phyloP scores from a whole-genome alignment of 768 basidiomycete genomes.

The Boletus rubroflammeus region DNA sequence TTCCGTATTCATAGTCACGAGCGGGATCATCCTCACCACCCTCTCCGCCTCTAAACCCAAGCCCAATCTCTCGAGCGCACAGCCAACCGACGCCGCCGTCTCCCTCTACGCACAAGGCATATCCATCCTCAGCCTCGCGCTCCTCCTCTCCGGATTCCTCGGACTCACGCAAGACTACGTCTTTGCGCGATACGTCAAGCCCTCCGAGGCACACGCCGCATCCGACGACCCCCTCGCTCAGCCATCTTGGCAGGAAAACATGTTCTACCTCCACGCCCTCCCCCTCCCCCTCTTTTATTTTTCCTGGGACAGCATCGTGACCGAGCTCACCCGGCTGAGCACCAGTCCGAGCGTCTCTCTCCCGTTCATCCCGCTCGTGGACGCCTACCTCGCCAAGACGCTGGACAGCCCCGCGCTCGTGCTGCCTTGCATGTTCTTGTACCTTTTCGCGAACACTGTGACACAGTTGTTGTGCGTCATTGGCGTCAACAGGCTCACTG shows the following conservation, averaged over 20 bases:
- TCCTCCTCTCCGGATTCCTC: conserved; percentile 76
- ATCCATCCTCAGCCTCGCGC: conserved; percentile 65
- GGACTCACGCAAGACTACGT: conserved; percentile 86
- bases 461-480: conserved; percentile 84
- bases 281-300: conserved; percentile 74
- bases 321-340: conserved; percentile 15
- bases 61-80: not conserved
- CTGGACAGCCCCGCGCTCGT: conserved; percentile 13
- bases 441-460: conserved; percentile 70
- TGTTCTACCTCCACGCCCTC: conserved; percentile 89
- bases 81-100: not conserved
- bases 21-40: conserved; percentile 78
- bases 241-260: conserved; percentile 76
- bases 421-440: conserved; percentile 58
- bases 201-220: conserved; percentile 21
- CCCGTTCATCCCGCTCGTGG: conserved; percentile 4
- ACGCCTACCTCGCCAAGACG: not conserved
- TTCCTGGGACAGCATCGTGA: conserved; percentile 48
- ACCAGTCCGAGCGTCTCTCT: conserved; percentile 15
- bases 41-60: conserved; percentile 59
- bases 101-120: conserved; percentile 66
- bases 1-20: conserved; percentile 77
- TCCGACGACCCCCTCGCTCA: conserved; percentile 16
- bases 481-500: conserved; percentile 84
- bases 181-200: conserved; percentile 45